Evolutionary conservation across 1,284 basidiomycete genomes (phyloP).

Genomic region (Irpex sp.): DNA sequence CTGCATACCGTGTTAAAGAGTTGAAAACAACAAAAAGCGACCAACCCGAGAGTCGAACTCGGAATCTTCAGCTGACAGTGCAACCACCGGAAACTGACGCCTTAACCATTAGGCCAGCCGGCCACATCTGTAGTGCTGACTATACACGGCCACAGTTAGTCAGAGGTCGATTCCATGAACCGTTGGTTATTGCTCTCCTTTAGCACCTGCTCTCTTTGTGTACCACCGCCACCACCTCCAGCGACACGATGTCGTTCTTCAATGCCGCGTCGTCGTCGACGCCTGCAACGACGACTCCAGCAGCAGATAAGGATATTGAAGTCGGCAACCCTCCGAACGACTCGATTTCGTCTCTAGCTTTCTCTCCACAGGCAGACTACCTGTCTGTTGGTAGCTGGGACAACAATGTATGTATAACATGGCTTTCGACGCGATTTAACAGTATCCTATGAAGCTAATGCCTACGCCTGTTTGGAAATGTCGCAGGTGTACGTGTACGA

Average conservation of each 20-base stretch:
- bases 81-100: conserved; percentile 37
- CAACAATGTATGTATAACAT: conserved; percentile 41
- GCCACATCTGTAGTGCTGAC: conserved; percentile 7
- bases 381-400: conserved; percentile 45
- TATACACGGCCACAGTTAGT: neutral
- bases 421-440: neutral
- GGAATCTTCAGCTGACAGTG: conserved; percentile 43
- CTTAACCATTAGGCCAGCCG: conserved; percentile 34
- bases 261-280: conserved; percentile 27
- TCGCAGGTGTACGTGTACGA: conserved; percentile 24
- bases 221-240: neutral
- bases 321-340: conserved; percentile 70
- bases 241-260: conserved; percentile 39
- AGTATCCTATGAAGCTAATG: too few species aligned
- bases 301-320: conserved; percentile 67
- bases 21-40: conserved; percentile 33
- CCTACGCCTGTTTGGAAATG: too few species aligned
- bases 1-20: too few species aligned
- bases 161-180: neutral
- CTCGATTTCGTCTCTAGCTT: conserved; percentile 69
- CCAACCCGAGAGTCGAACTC: conserved; percentile 52
- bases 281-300: conserved; percentile 18
- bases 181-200: neutral
- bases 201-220: neutral
- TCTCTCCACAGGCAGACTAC: conserved; percentile 28